Conservation (phyloP, 2,329 filamentous ascomycete genomes). For the Aspergillus ustus region DNA sequence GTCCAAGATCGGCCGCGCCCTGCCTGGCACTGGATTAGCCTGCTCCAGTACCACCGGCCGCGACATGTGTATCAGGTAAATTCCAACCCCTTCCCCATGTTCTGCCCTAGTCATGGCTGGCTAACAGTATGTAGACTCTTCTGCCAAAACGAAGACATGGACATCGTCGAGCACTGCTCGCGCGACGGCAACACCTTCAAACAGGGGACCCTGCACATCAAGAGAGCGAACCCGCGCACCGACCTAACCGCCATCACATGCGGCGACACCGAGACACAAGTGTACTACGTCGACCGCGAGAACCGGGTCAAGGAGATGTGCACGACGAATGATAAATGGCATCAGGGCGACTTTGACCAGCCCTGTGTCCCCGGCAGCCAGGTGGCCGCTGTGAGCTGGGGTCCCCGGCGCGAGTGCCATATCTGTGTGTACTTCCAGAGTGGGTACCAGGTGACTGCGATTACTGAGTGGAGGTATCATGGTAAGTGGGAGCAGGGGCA, state of each 20-base stretch:
- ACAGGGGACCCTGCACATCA: not conserved
- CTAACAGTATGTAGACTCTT: not conserved
- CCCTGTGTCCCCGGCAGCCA: not conserved
- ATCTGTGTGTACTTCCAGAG: slow-evolving; percentile 4
- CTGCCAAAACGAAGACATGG: not conserved
- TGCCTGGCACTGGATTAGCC: not conserved
- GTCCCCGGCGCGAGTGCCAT: not conserved
- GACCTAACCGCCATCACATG: not conserved
- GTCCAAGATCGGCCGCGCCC: not conserved
- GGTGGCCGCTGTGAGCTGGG: not conserved
- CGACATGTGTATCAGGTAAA: not conserved
- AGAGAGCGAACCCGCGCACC: not conserved
- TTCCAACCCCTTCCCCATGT: too few species aligned
- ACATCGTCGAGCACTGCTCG: not conserved
- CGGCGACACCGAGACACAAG: not conserved
- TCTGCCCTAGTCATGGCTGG: not conserved
- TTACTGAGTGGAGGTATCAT: not conserved
- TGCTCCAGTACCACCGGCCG: not conserved
- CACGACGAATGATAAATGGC: not conserved
- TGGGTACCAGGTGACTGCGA: not conserved
- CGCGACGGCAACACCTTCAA: not conserved
- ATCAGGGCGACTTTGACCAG: not conserved
- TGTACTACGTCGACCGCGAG: not conserved
- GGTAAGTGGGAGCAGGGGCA: not conserved
- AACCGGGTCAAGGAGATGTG: not conserved